A percentile compares a stretch with the other conserved stretches of the same genome.
Evolutionary conservation across 768 basidiomycete species (phyloP).

Genomic region (Hysterangium stoloniferum): DNA sequence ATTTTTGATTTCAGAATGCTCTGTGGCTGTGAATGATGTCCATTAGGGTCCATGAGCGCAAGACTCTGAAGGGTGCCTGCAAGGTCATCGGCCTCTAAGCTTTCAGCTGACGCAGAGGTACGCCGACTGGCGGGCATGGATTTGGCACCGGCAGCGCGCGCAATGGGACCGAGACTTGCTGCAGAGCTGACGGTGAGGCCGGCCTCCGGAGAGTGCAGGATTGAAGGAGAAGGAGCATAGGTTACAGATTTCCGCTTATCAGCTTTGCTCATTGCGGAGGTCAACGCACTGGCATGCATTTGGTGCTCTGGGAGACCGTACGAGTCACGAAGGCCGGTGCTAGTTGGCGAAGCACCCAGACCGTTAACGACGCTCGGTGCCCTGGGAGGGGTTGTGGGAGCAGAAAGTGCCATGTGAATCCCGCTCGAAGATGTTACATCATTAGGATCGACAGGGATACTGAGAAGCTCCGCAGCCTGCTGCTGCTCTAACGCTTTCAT

Average conservation of each 20-base stretch:
- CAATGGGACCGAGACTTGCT: constrained; percentile 14
- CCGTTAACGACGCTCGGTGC: constrained; percentile 64
- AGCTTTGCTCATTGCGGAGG: constrained; percentile 60
- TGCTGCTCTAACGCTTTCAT: constrained; percentile 91
- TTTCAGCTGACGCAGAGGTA: constrained; percentile 54
- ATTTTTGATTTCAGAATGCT: constrained; percentile 46
- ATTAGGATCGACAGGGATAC: constrained; percentile 58
- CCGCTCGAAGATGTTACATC: constrained; percentile 29
- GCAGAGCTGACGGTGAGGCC: constrained; percentile 37
- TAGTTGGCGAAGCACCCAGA: constrained; percentile 42
- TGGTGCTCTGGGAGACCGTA: constrained; percentile 19
- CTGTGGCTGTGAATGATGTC: constrained; percentile 44
- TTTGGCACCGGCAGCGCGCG: constrained; percentile 69
- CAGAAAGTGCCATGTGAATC: constrained; percentile 73
- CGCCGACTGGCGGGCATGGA: constrained; percentile 91
- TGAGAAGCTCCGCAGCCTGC: constrained; percentile 80
- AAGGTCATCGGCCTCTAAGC: constrained; percentile 78
- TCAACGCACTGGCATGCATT: constrained; percentile 31
- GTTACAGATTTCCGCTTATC: constrained; percentile 87
- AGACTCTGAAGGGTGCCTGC: constrained; percentile 69
- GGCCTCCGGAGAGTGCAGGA: constrained; percentile 67
- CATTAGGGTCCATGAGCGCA: constrained; percentile 47
- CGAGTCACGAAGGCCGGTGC: constrained; percentile 35
- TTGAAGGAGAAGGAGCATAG: constrained; percentile 55
- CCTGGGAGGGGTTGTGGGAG: constrained; percentile 82